Percentiles rank a stretch among this genome's conserved stretches.
Evolutionary conservation across 495 filamentous ascomycete species (phyloP).

Genomic region (Aspergillus asperescens): DNA sequence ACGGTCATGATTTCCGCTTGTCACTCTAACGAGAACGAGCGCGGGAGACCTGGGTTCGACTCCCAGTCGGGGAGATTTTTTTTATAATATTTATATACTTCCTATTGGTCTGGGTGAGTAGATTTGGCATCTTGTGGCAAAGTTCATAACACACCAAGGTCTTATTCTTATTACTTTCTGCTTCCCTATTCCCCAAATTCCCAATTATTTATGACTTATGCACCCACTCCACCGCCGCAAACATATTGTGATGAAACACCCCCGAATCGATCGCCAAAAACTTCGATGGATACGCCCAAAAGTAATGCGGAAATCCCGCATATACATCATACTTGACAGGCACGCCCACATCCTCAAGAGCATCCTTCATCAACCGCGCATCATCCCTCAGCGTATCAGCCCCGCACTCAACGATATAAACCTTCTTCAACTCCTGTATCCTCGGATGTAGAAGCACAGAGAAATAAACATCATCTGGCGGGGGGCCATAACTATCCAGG

Average conservation of each 20-base stretch:
- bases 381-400: slow-evolving; percentile 10
- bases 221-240: slow-evolving; percentile 2
- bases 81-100: slow-evolving; percentile 3
- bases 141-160: no score
- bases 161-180: no score
- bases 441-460: slow-evolving; percentile 7
- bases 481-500: not conserved
- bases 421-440: slow-evolving; percentile 6
- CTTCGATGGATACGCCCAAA: slow-evolving; percentile 8
- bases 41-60: slow-evolving; percentile 26
- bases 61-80: slow-evolving; percentile 21
- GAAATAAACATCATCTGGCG: slow-evolving; percentile 2
- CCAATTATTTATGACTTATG: no score
- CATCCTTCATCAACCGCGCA: slow-evolving; percentile 10
- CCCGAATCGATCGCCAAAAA: not conserved
- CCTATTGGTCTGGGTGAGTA: not conserved
- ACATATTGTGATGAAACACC: slow-evolving; percentile 4
- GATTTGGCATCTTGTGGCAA: not conserved
- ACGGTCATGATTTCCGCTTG: slow-evolving; percentile 44
- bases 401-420: slow-evolving; percentile 10
- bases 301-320: slow-evolving; percentile 10
- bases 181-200: not conserved
- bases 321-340: slow-evolving; percentile 6
- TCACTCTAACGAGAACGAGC: slow-evolving; percentile 23
- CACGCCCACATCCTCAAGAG: not conserved